Base-by-base conservation (phyloP, 2,329 filamentous ascomycete species). In the Aaosphaeria arxii region DNA sequence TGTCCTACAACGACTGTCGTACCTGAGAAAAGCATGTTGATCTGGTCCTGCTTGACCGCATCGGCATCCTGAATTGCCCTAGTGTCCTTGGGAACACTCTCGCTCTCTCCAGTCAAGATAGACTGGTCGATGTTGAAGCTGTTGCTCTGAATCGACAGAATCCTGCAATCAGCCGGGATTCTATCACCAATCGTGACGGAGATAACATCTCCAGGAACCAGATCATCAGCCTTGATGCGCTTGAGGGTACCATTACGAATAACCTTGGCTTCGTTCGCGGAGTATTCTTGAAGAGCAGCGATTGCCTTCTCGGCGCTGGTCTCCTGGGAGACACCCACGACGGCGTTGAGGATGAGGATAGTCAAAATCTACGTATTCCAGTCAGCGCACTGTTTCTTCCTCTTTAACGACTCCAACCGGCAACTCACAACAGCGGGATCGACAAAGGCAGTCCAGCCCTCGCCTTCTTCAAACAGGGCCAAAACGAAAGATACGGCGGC, bases 271-370 rank as follows among this genome's bases (percentile, higher is more conserved):
- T 96, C 90, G 73, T 97, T 99, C 65, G 94, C 94, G 30, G 92
- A 97, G 76, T 99, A 99, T 81, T 99, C 92, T 74, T 99, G 94
- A 48, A 99, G 83, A 40, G 94, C 94, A 29, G 94, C 91, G 69
- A 99, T 99, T 44, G 94, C 94, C 77, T 97, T 96, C 73, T 99
- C 94, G 57, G 94, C 94, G 67, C 91, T 96, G 74, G 89, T 96
- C 78, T 99, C 94, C 78, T 99, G 94, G 48, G 92, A 96, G 30
- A 99, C 94, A 68, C 94, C 94, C 55, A 99, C 94, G 58, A 99
- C 87, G 52, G 94, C 89, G 74, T 99, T 99, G 62, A 99, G 85
- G 55, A 99, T 87, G 41, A 99, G 81, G 66, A 99, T 99, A 29
- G 92, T 97, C 56, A 99, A 82, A 60, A 99, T 99, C 89, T 95